phyloP scores from a whole-genome alignment of 305 asterid genomes.

The Fraxinus nigra region DNA sequence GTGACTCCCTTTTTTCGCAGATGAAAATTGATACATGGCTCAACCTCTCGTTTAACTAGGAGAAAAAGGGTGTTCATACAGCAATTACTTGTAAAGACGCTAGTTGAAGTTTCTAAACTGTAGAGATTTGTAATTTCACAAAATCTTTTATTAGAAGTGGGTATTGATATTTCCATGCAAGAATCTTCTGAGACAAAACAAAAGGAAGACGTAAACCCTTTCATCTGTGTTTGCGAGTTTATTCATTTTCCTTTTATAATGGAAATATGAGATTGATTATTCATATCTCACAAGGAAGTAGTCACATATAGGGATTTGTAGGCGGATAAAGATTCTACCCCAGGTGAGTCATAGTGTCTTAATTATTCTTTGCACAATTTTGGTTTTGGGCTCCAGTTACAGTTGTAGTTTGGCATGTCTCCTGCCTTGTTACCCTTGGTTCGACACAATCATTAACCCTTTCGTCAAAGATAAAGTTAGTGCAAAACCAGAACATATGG shows the following conservation, averaged over 20 bases:
- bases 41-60: constrained; percentile 12
- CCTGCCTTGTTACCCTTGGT: background rate
- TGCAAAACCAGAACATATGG: background rate
- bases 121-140: constrained; percentile 14
- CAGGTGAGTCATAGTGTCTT: background rate
- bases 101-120: background rate
- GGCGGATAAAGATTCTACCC: background rate
- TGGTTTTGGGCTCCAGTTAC: background rate
- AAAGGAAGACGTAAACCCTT: background rate
- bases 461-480: background rate
- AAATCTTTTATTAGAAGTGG: constrained; percentile 12
- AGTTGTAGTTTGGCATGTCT: background rate
- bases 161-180: constrained; percentile 2
- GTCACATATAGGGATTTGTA: background rate
- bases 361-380: background rate
- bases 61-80: constrained; percentile 12
- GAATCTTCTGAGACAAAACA: constrained; percentile 3
- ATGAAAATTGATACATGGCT: constrained; percentile 14
- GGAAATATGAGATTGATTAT: background rate
- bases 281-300: background rate
- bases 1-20: constrained; percentile 16
- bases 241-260: background rate
- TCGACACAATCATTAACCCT: background rate
- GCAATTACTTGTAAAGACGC: constrained; percentile 19
- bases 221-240: constrained; percentile 10